phyloP scores from a whole-genome alignment of 176 grass and related monocot species.

The Oryza glumipatula region DNA sequence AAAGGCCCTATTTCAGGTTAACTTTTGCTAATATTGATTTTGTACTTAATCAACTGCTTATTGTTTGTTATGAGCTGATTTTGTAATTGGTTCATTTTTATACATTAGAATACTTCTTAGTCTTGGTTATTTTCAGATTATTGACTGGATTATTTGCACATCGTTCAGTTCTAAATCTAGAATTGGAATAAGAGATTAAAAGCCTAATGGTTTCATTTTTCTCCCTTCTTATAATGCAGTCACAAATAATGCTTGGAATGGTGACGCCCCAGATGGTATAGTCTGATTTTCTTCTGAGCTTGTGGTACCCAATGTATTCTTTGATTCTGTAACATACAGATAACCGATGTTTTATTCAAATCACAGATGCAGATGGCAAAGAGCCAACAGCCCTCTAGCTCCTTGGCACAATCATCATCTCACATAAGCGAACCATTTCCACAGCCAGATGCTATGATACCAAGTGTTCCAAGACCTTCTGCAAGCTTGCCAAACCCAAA shows the following conservation, averaged over 20 bases:
- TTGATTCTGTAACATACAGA: slow-evolving; percentile 31
- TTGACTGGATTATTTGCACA: not conserved
- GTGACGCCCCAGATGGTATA: slow-evolving; percentile 80
- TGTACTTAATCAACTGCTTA: slow-evolving; percentile 21
- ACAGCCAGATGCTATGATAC: slow-evolving; percentile 53
- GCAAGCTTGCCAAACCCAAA: slow-evolving; percentile 45
- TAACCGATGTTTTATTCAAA: slow-evolving; percentile 40
- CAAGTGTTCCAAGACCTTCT: slow-evolving; percentile 41
- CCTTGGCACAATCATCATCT: slow-evolving; percentile 24
- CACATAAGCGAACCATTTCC: slow-evolving; percentile 53
- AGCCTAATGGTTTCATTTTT: slow-evolving; percentile 3
- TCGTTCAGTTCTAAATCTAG: slow-evolving; percentile 4
- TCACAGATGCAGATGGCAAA: slow-evolving; percentile 95
- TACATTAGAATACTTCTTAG: not conserved
- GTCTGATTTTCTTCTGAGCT: slow-evolving; percentile 34
- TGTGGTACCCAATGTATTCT: slow-evolving; percentile 19
- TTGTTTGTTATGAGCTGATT: slow-evolving; percentile 18
- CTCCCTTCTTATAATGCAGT: slow-evolving; percentile 56
- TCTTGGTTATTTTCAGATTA: not conserved
- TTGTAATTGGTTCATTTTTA: not conserved
- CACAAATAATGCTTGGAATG: slow-evolving; percentile 96
- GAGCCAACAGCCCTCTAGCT: slow-evolving; percentile 51
- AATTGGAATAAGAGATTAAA: slow-evolving; percentile 26
- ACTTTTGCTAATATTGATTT: slow-evolving; percentile 18
- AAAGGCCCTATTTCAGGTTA: slow-evolving; percentile 96